Base-by-base conservation (phyloP, 306 rosid species). In the Trifolium subterraneum region DNA sequence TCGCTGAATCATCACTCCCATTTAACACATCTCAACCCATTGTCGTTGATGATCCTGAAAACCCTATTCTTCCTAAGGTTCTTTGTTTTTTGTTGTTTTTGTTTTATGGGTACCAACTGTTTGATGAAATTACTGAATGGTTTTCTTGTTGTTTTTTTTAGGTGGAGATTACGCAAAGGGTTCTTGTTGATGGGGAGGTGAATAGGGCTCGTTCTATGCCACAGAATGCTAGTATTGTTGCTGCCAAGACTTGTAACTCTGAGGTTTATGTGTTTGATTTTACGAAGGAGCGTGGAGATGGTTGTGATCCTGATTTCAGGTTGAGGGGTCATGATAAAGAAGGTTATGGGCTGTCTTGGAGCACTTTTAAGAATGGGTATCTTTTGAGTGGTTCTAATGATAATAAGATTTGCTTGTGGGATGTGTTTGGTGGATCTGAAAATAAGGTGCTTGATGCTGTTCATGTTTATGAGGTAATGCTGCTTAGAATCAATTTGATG, bases 271-370 rank as follows among this genome's bases (percentile, higher is more conserved):
- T 95, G 77, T 88, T 95, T 61, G 87, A 87, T 74, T 84, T 84
- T 69, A 35, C 62, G 22, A 92, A 82, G 63, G 82, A 87, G 33
- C 81, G 56, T 9, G 72, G 20, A 35, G 80, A 29, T 23, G 86
- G 56, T 9, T 87, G 82, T 79, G 81, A 81, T 13, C 99, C 99
- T 35, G 93, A 92, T 83, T 84, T 88, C 70, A 95, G 89, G 87
- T 73, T 95, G 79, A 92, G 78, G 80, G 99, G 99, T 72, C 99
- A 95, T 79, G 96, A 87, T n/a, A 79, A 82, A 71, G 99, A 95
- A 73, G 99, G 98, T 0, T 95, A 90, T 79, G 99, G 99, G 31
- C 77, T 95, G 75, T 87, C 97, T 55, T 95, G 99, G 99, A 95
- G 90, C 72, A 84, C 88, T 44, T 68, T 72, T 10, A 90, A 84